These are phyloP conservation scores for Ophiostoma sp. DNA, from an alignment of 2,329 filamentous ascomycete genomes.

Conservation along the genomic window DNA sequence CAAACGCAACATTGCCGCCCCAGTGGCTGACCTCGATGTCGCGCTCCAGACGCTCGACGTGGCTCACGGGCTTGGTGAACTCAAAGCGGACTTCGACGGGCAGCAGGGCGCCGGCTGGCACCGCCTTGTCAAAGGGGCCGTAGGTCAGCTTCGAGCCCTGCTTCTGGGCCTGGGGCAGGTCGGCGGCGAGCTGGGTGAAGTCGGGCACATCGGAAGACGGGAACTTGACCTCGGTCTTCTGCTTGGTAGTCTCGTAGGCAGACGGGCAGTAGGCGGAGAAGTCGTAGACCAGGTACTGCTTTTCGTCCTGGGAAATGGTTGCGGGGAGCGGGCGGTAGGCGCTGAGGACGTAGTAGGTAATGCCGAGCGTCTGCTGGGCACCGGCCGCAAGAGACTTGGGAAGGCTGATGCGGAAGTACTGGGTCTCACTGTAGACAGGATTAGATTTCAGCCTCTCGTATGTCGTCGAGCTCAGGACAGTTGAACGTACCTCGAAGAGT, in stretches of 20 bases:
- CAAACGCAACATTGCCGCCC: slow-evolving; percentile 92
- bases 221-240: slow-evolving; percentile 96
- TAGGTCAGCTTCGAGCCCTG: slow-evolving; percentile 84
- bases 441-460: neutral
- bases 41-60: slow-evolving; percentile 73
- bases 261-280: slow-evolving; percentile 83
- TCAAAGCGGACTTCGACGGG: slow-evolving; percentile 82
- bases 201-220: slow-evolving; percentile 72
- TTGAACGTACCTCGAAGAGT: slow-evolving; percentile 49
- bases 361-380: slow-evolving; percentile 76
- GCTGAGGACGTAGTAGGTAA: slow-evolving; percentile 76
- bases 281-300: slow-evolving; percentile 78
- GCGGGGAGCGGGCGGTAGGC: slow-evolving; percentile 76
- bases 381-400: slow-evolving; percentile 69
- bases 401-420: slow-evolving; percentile 81
- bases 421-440: slow-evolving; percentile 49
- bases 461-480: slow-evolving; percentile 7
- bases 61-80: slow-evolving; percentile 85
- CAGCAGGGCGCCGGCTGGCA: slow-evolving; percentile 69
- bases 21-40: slow-evolving; percentile 96
- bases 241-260: slow-evolving; percentile 79
- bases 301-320: slow-evolving; percentile 73
- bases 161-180: slow-evolving; percentile 63
- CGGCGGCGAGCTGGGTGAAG: slow-evolving; percentile 69
- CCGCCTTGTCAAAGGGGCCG: slow-evolving; percentile 68